phyloP scores from a whole-genome alignment of 371 early-diverging fungal genomes.

The Rhizopus stolonifer region DNA sequence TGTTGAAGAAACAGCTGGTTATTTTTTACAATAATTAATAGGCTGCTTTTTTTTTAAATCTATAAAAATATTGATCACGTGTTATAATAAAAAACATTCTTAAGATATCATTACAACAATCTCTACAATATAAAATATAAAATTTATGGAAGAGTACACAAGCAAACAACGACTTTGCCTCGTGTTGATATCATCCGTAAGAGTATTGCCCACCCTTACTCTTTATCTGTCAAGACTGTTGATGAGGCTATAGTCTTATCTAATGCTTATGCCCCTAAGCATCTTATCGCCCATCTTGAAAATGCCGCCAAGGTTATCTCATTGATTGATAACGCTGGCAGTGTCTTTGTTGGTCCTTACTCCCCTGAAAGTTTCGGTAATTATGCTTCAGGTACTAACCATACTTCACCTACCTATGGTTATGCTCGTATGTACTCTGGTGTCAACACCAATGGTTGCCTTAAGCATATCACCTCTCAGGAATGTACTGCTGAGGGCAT shows the following conservation, averaged over 20 bases:
- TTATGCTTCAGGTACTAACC: slow-evolving; percentile 99
- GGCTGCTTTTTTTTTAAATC: slow-evolving; percentile 8
- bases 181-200: slow-evolving; percentile 88
- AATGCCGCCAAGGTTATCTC: slow-evolving; percentile 67
- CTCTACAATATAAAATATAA: slow-evolving; percentile 12
- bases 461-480: slow-evolving; percentile 96
- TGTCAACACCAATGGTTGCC: slow-evolving; percentile 90
- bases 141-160: slow-evolving; percentile 46
- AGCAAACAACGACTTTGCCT: slow-evolving; percentile 83
- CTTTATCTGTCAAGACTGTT: slow-evolving; percentile 64
- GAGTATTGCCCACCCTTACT: slow-evolving; percentile 83
- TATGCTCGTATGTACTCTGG: slow-evolving; percentile 97
- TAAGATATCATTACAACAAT: slow-evolving; percentile 7
- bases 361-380: slow-evolving; percentile 97
- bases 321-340: slow-evolving; percentile 86
- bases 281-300: slow-evolving; percentile 91
- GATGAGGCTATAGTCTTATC: slow-evolving; percentile 86
- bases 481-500: slow-evolving; percentile 87
- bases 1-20: slow-evolving; percentile 9
- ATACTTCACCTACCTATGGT: slow-evolving; percentile 97
- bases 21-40: slow-evolving; percentile 12
- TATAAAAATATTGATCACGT: slow-evolving; percentile 12
- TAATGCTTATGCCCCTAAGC: slow-evolving; percentile 96
- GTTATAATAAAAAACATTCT: slow-evolving; percentile 8
- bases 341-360: slow-evolving; percentile 94